phyloP scores from a whole-genome alignment of 768 basidiomycete species.

The Mycena amicta region DNA sequence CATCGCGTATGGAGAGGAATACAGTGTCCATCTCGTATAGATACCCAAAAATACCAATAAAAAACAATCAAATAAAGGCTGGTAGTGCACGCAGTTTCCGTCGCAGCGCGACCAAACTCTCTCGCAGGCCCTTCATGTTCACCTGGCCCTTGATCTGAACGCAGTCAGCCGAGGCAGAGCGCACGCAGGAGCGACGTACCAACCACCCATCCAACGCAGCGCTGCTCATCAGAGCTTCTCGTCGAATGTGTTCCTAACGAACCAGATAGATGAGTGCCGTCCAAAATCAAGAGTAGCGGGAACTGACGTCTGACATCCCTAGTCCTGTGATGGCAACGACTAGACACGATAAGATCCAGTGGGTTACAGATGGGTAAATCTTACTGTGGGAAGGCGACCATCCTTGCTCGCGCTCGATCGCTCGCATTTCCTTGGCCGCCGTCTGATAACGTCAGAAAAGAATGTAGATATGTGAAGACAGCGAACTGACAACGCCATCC shows the following conservation, averaged over 20 bases:
- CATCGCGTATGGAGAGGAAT: too few species aligned
- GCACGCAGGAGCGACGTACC: neutral
- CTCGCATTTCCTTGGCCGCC: slow-evolving; percentile 15
- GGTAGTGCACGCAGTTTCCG: slow-evolving; percentile 1
- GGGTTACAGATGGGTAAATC: neutral
- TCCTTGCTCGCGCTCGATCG: slow-evolving; percentile 8
- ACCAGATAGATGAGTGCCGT: neutral
- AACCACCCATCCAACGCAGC: slow-evolving; percentile 18
- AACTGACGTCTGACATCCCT: slow-evolving; percentile 10
- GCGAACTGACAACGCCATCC: slow-evolving; percentile 16
- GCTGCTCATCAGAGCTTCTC: slow-evolving; percentile 8
- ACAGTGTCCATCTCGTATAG: too few species aligned
- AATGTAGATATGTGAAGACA: neutral
- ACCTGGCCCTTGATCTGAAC: slow-evolving; percentile 16
- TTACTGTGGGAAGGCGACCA: slow-evolving; percentile 14
- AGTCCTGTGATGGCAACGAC: slow-evolving; percentile 18
- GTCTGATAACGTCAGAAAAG: slow-evolving; percentile 1
- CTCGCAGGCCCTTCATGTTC: slow-evolving; percentile 3
- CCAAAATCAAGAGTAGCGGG: neutral
- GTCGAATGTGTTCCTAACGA: slow-evolving; percentile 8
- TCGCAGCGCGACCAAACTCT: slow-evolving; percentile 4
- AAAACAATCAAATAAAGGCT: neutral
- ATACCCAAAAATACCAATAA: too few species aligned
- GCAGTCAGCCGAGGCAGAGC: neutral
- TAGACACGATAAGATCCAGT: neutral